These are phyloP conservation scores for Aphanocladium album DNA, from an alignment of 2,329 filamentous ascomycete species.

Conservation along the genomic window DNA sequence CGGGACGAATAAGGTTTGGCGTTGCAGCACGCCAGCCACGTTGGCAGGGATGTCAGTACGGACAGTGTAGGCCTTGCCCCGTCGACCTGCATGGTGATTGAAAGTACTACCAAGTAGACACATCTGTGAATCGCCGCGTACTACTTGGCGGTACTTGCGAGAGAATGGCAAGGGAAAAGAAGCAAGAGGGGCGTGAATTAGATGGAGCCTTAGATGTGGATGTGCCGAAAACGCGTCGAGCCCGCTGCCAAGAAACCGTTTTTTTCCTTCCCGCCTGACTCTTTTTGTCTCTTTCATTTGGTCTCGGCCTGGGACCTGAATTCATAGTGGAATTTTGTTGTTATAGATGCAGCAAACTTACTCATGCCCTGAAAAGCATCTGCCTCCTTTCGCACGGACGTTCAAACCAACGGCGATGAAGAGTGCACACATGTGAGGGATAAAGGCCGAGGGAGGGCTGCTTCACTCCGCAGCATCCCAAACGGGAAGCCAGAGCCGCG, in stretches of 20 bases:
- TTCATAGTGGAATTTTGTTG: not conserved
- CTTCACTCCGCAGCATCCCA: not conserved
- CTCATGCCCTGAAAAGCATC: not conserved
- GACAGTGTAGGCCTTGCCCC: not conserved
- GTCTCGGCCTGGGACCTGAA: not conserved
- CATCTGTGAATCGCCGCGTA: not conserved
- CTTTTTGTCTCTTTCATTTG: not conserved
- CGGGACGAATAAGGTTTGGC: not conserved
- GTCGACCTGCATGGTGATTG: not conserved
- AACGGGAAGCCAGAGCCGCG: not conserved
- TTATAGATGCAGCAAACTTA: not conserved
- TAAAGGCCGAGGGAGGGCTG: not conserved
- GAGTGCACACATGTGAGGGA: not conserved
- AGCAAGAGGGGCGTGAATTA: not conserved
- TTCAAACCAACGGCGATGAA: not conserved
- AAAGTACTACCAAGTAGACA: not conserved
- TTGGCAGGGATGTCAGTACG: not conserved
- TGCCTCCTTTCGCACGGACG: not conserved
- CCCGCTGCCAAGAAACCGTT: conserved; percentile 6
- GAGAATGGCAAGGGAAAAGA: not conserved
- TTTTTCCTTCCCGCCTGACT: conserved; percentile 3
- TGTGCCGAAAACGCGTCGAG: not conserved
- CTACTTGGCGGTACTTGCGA: not conserved
- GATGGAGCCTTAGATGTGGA: not conserved
- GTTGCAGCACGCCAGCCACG: not conserved